Conservation (phyloP, 2,329 filamentous ascomycete species). For the Neopestalotiopsis clavispora region DNA sequence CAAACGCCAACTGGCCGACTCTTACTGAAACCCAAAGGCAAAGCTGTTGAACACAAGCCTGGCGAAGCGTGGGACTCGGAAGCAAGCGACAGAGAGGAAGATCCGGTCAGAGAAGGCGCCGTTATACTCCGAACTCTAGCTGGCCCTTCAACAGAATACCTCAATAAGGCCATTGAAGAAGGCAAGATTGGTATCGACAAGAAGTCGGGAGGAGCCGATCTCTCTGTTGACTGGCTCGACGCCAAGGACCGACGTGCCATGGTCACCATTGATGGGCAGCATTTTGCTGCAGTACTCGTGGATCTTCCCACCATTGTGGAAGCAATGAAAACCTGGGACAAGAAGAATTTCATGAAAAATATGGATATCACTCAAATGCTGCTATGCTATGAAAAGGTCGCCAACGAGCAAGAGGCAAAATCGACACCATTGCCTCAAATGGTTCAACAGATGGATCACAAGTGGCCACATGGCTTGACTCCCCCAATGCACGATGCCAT, state of each 20-base stretch:
- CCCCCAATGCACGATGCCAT: slow-evolving; percentile 87
- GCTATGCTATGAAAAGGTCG: slow-evolving; percentile 73
- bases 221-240: slow-evolving; percentile 81
- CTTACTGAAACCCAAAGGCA: slow-evolving; percentile 70
- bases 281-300: slow-evolving; percentile 79
- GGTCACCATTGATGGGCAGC: slow-evolving; percentile 69
- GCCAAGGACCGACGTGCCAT: slow-evolving; percentile 74
- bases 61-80: slow-evolving; percentile 97
- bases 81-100: slow-evolving; percentile 84
- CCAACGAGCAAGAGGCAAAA: slow-evolving; percentile 68
- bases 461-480: slow-evolving; percentile 85
- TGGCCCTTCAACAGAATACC: slow-evolving; percentile 83
- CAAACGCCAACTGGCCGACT: slow-evolving; percentile 44
- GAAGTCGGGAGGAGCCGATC: slow-evolving; percentile 72
- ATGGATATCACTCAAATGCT: slow-evolving; percentile 91
- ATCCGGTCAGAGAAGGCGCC: slow-evolving; percentile 88
- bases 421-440: slow-evolving; percentile 72
- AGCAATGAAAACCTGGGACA: slow-evolving; percentile 92
- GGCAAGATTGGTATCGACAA: slow-evolving; percentile 73
- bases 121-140: slow-evolving; percentile 89
- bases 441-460: slow-evolving; percentile 66
- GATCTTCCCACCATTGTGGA: slow-evolving; percentile 88
- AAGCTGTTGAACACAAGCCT: slow-evolving; percentile 69
- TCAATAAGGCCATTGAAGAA: slow-evolving; percentile 76
- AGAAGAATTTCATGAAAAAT: slow-evolving; percentile 85